These are phyloP conservation scores for Suhomyces vadensis DNA, from an alignment of 805 yeast genomes.

Conservation along the genomic window DNA sequence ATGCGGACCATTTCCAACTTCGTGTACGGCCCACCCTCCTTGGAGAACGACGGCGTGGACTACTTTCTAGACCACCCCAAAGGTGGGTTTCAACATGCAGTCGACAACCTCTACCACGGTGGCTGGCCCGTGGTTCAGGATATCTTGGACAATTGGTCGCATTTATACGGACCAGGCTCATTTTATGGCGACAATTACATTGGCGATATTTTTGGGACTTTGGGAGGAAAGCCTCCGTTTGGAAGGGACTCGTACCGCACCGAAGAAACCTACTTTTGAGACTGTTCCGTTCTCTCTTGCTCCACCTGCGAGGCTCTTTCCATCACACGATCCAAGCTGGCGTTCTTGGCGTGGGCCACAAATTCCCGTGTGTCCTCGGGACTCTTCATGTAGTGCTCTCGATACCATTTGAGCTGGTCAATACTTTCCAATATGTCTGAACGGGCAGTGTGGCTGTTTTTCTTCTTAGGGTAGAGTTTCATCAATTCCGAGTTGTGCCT, in stretches of 20 bases:
- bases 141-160: slow-evolving; percentile 49
- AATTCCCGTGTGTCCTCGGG: slow-evolving; percentile 17
- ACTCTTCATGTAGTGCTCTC: slow-evolving; percentile 57
- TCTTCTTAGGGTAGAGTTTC: slow-evolving; percentile 60
- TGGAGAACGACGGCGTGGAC: slow-evolving; percentile 44
- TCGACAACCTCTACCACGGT: slow-evolving; percentile 52
- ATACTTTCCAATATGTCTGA: slow-evolving; percentile 90
- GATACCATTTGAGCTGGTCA: slow-evolving; percentile 75
- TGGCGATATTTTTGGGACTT: slow-evolving; percentile 60
- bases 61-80: slow-evolving; percentile 51
- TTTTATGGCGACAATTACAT: slow-evolving; percentile 52
- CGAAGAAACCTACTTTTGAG: not conserved
- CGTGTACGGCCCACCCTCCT: slow-evolving; percentile 50
- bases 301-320: not conserved
- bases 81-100: slow-evolving; percentile 53
- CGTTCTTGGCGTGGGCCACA: slow-evolving; percentile 6
- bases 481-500: slow-evolving; percentile 74
- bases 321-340: not conserved
- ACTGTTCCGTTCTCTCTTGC: not conserved
- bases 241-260: slow-evolving; percentile 23
- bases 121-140: slow-evolving; percentile 57
- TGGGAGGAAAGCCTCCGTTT: slow-evolving; percentile 46
- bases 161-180: slow-evolving; percentile 29
- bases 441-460: slow-evolving; percentile 78
- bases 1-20: slow-evolving; percentile 65